Base-by-base conservation (phyloP, 345 rosid species). In the Camelina sativa region DNA sequence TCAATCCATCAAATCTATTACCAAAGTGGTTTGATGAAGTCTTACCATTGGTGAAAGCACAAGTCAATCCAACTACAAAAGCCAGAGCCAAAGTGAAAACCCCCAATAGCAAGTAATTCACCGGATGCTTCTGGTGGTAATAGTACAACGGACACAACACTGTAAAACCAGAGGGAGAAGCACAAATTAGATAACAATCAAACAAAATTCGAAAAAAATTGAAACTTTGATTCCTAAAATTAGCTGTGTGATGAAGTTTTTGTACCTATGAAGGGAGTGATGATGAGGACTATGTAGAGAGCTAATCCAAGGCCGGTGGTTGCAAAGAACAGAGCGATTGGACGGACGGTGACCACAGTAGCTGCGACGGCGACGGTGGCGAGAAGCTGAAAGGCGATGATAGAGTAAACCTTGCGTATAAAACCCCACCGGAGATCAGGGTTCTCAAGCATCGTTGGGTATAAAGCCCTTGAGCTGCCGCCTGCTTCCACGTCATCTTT, bases 341-440 rank as follows among this genome's bases (percentile, higher is more conserved):
- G 96, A 13, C 12, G 97, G 67, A 83, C 82, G 51, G 80, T 51
- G 63, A 88, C 93, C 22, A 92, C 92, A n/a, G 74, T 76, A 25
- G 91, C 82, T 1, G 87, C 91, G 51, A 92, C 96, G 22, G 88
- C 89, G 50, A 89, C 72, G 19, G 96, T 89, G 53, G 70, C 80
- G 44, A 92, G 88, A 48, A 92, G 81, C 76, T 92, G 97, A 40
- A 92, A 48, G 69, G 85, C 41, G 47, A 92, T 60, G 63, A 92
- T 89, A 17, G 89, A 80, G 78, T 89, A 92, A 4, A 92, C 77
- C 35, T 92, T 92, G 50, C 96, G 85, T 50, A 89, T 89, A 71
- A 89, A 92, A 4, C 88, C 75, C 97, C 97, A 92, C 35, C 97
- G 85, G 65, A 89, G 84, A 79, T 89, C 80, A 32, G 97, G 96